phyloP scores from a whole-genome alignment of 192 early-diverging fungal species.

The Coemansia sp. region DNA sequence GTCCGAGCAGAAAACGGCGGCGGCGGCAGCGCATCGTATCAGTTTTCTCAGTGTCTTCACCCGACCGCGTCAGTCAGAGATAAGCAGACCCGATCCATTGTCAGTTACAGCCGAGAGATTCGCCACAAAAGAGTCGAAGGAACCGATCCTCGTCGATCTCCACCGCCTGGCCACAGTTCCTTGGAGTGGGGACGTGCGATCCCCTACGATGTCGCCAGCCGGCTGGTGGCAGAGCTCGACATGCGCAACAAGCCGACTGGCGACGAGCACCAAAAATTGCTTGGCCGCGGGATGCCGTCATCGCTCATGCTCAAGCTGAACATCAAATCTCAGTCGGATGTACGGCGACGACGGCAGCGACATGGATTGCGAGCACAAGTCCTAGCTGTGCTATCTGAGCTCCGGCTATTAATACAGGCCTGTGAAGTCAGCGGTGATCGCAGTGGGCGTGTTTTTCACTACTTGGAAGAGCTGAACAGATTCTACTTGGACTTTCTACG shows the following conservation, averaged over 20 bases:
- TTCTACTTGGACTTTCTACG: conserved; percentile 23
- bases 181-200: conserved; percentile 33
- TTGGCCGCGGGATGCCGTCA: conserved; percentile 40
- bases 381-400: conserved; percentile 22
- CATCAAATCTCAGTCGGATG: conserved; percentile 25
- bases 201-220: conserved; percentile 16
- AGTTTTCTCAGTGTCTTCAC: neutral
- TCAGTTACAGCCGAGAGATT: neutral
- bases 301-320: conserved; percentile 42
- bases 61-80: neutral
- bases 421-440: conserved; percentile 9
- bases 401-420: conserved; percentile 22
- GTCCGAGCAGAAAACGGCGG: conserved; percentile 7
- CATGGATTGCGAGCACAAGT: conserved; percentile 42
- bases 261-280: neutral
- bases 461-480: conserved; percentile 31
- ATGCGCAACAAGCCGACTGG: neutral
- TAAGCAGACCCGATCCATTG: neutral
- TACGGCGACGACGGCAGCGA: conserved; percentile 32
- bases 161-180: neutral
- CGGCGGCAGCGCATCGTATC: neutral
- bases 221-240: conserved; percentile 10
- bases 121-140: neutral
- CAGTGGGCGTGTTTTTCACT: conserved; percentile 26
- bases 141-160: neutral